phyloP scores from a whole-genome alignment of 331 rosid genomes.

The Dryas integrifolia region DNA sequence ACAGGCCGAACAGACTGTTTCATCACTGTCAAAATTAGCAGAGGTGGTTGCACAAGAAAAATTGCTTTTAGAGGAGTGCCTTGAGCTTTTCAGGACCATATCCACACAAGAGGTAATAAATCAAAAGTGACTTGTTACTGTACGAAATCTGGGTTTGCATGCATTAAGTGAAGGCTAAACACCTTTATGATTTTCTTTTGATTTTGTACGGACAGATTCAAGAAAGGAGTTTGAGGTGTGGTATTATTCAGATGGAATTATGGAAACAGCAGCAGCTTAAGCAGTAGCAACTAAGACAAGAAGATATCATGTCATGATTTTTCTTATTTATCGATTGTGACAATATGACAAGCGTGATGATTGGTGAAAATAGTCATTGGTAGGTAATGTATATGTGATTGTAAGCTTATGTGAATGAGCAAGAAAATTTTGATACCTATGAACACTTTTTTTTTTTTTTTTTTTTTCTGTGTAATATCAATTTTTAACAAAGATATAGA shows the following conservation, averaged over 20 bases:
- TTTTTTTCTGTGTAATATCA: neutral
- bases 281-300: neutral
- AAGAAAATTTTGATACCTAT: conserved; percentile 6
- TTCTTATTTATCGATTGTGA: no score
- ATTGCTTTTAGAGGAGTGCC: conserved; percentile 57
- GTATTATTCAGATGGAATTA: conserved; percentile 44
- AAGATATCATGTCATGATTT: conserved; percentile 17
- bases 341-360: neutral
- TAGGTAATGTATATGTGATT: conserved; percentile 12
- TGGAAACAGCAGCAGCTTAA: conserved; percentile 31
- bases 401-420: conserved; percentile 1
- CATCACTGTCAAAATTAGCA: conserved; percentile 57
- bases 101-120: conserved; percentile 52
- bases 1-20: conserved; percentile 51
- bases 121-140: neutral
- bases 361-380: neutral
- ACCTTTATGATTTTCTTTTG: neutral
- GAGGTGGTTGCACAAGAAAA: conserved; percentile 60
- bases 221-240: conserved; percentile 55
- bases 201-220: conserved; percentile 38
- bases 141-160: neutral
- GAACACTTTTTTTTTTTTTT: neutral
- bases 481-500: neutral
- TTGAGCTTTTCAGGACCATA: conserved; percentile 42
- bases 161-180: neutral